Evolutionary conservation across 2,329 filamentous ascomycete genomes (phyloP), one percentile per base, ranked within the genome.

Genomic region (Ophiostoma montium): DNA sequence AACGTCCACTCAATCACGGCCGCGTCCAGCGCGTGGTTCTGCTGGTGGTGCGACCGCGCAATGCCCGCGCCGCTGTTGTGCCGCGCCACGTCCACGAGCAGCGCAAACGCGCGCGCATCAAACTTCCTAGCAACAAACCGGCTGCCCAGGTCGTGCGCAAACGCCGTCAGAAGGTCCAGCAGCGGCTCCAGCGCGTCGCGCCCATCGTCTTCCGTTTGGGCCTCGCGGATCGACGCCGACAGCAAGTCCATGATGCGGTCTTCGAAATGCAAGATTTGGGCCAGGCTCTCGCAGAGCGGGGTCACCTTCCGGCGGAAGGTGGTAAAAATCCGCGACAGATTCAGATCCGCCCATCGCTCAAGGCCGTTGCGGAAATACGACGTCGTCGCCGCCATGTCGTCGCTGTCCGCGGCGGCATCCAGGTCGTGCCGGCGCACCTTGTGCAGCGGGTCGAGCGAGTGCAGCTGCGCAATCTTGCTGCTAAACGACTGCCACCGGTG

Each of bases 1-100:
- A 98, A 98, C 46, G 86, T 90, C 89, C 90, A 96, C 67, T 98
- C 92, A 46, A 96, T 86, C n/a, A 94, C 88, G 54, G 89, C 86
- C 23, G 86, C 81, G 59, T 86, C 83, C 50, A 84, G 74, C 48
- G 86, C 79, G 58, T 79, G 84, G 48, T 81, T 81, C 43, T 55
- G 50, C 49, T 53, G 50, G 33, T 46, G 42, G 15, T 50, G 51
- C 18, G 49, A 46, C 5, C 48, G 47, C 15, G 38, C 30, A 9
- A 44, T 31, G 36, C 54, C 54, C n/a, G 50, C 52, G 23, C 50
- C 39, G 46, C 47, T 48, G 36, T 55, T 54, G 38, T 49, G 49
- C 3, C 47, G 50, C 11, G 88, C 89, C 55, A 96, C 76, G 15
- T 79, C 78, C 35, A 86, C 77, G 49, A 98, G 79, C 48, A 94